Evolutionary conservation across 164 flowering plant species (phyloP).

Genomic region (Taxillus chinensis): DNA sequence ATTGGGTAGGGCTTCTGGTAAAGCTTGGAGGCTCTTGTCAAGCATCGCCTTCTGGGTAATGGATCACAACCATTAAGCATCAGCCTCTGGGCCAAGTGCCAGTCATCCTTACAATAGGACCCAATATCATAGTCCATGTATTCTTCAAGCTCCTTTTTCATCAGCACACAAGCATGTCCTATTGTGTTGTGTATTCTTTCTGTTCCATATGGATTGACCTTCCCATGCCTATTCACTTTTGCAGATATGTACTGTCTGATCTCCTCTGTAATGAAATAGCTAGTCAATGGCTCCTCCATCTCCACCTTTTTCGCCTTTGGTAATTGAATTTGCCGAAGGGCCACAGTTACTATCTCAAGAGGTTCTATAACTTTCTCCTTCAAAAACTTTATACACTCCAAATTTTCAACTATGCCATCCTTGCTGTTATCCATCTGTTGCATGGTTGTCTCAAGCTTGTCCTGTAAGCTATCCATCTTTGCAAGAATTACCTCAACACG

Average conservation of each 20-base stretch:
- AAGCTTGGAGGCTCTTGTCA: constrained; percentile 70
- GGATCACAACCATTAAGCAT: constrained; percentile 91
- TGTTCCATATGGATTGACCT: constrained; percentile 51
- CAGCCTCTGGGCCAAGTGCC: constrained; percentile 76
- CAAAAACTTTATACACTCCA: constrained; percentile 51
- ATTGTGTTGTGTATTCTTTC: constrained; percentile 55
- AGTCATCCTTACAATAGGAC: constrained; percentile 85
- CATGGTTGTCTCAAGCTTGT: constrained; percentile 50
- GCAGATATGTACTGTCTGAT: constrained; percentile 80
- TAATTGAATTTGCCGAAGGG: constrained; percentile 63
- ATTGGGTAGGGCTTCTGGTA: constrained; percentile 68
- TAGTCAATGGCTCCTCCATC: constrained; percentile 72
- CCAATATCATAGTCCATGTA: constrained; percentile 93
- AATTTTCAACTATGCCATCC: constrained; percentile 22
- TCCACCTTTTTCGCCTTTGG: constrained; percentile 36
- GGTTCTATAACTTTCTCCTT: constrained; percentile 70
- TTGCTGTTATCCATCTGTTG: constrained; percentile 48
- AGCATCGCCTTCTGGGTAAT: constrained; percentile 74
- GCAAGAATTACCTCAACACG: constrained; percentile 59
- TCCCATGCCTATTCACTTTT: constrained; percentile 54
- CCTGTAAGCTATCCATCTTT: constrained; percentile 53
- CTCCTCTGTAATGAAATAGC: constrained; percentile 61
- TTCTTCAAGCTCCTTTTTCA: constrained; percentile 72
- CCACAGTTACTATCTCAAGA: constrained; percentile 66
- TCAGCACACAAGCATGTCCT: constrained; percentile 72